Percentiles rank a stretch among this genome's conserved stretches.
Conservation (phyloP, 768 basidiomycete genomes). For the Hypsizygus marmoreus region DNA sequence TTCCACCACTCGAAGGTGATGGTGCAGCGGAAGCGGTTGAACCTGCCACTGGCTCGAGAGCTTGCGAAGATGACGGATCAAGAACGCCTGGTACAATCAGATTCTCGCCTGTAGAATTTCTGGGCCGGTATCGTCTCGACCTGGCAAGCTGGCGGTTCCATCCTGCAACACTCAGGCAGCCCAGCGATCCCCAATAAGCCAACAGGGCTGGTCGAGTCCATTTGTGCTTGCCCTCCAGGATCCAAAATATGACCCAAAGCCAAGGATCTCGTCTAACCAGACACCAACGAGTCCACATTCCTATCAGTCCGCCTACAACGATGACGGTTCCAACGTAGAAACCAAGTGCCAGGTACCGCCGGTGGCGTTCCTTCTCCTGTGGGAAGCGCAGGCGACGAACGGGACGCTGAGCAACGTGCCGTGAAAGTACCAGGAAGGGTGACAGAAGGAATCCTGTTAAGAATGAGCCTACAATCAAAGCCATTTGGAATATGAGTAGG, state of each 20-base stretch:
- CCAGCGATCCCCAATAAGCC: slow-evolving; percentile 83
- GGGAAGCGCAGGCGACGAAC: slow-evolving; percentile 81
- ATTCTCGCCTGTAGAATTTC: slow-evolving; percentile 42
- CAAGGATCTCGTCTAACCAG: slow-evolving; percentile 83
- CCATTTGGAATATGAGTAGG: slow-evolving; percentile 87
- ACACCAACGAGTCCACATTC: slow-evolving; percentile 91
- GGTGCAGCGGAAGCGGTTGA: slow-evolving; percentile 6
- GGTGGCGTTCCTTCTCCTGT: slow-evolving; percentile 79
- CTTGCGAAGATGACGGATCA: slow-evolving; percentile 15
- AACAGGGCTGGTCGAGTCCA: slow-evolving; percentile 83
- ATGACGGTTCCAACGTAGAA: slow-evolving; percentile 79
- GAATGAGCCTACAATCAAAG: slow-evolving; percentile 89
- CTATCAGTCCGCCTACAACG: slow-evolving; percentile 81
- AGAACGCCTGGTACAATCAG: slow-evolving; percentile 27
- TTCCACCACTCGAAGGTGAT: slow-evolving; percentile 11
- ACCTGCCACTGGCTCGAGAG: slow-evolving; percentile 3
- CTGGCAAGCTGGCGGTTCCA: slow-evolving; percentile 92
- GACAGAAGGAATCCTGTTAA: slow-evolving; percentile 94
- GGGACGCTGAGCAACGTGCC: slow-evolving; percentile 88
- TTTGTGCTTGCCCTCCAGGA: slow-evolving; percentile 70
- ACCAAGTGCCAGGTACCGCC: slow-evolving; percentile 79
- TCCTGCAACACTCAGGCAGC: slow-evolving; percentile 84
- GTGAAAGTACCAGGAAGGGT: slow-evolving; percentile 87
- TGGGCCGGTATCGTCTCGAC: slow-evolving; percentile 64
- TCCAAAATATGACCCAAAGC: slow-evolving; percentile 80